phyloP scores from a whole-genome alignment of 2,329 filamentous ascomycete species.

The Fusarium luffae region DNA sequence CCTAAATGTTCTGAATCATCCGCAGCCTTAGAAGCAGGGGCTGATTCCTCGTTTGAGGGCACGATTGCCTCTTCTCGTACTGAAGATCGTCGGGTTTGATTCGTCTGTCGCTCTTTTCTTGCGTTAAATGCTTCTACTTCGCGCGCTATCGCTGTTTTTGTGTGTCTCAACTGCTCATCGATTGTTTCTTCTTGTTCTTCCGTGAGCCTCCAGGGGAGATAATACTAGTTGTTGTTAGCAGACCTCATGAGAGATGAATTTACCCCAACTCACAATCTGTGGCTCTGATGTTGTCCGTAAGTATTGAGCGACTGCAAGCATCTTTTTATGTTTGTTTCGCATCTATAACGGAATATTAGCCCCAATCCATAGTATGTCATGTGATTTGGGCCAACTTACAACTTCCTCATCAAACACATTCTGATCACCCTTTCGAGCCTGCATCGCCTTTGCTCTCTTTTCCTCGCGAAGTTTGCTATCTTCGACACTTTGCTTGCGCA shows the following conservation, averaged over 20 bases:
- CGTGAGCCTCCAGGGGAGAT: conserved; percentile 83
- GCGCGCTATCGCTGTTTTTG: conserved; percentile 69
- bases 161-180: conserved; percentile 74
- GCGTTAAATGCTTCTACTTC: conserved; percentile 73
- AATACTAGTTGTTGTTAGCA: conserved; percentile 69
- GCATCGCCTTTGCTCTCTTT: conserved; percentile 70
- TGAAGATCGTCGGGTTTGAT: neutral
- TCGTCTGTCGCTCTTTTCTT: conserved; percentile 55
- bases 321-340: conserved; percentile 76
- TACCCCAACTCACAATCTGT: conserved; percentile 70
- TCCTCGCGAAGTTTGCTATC: conserved; percentile 74
- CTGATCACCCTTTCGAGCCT: conserved; percentile 74
- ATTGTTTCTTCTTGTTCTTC: conserved; percentile 76
- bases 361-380: neutral
- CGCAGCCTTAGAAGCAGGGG: conserved; percentile 9
- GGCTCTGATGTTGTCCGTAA: conserved; percentile 78
- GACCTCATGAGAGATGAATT: neutral
- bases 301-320: conserved; percentile 77
- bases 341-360: conserved; percentile 67
- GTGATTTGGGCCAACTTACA: conserved; percentile 62
- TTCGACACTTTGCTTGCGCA: conserved; percentile 77
- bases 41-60: conserved; percentile 17
- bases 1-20: conserved; percentile 14
- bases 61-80: conserved; percentile 23
- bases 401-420: conserved; percentile 78